Evolutionary conservation across 306 rosid genomes (phyloP).

Genomic region (Vicia villosa): DNA sequence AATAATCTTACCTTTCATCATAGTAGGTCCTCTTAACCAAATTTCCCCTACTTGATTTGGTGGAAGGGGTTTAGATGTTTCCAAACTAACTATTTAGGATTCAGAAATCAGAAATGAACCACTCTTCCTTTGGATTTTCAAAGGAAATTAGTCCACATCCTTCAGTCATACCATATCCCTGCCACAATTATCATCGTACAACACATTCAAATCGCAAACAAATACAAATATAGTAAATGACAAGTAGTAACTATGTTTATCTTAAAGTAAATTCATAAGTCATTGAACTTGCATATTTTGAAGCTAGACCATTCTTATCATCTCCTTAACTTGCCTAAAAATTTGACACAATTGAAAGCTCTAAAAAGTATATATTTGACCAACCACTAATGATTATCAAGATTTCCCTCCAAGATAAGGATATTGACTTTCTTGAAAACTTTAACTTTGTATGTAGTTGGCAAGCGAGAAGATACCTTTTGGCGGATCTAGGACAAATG

Average conservation of each 20-base stretch:
- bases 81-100: conserved; percentile 38
- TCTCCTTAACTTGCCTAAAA: not conserved
- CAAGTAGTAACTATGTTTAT: not conserved
- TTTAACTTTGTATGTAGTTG: too few species aligned
- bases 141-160: conserved; percentile 40
- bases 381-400: not conserved
- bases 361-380: not conserved
- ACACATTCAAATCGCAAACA: not conserved
- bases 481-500: not conserved
- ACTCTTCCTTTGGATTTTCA: conserved; percentile 33
- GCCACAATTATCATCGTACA: not conserved
- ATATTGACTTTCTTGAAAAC: too few species aligned
- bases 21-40: conserved; percentile 44
- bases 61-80: conserved; percentile 42
- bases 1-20: conserved; percentile 43
- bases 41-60: conserved; percentile 53
- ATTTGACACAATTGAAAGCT: not conserved
- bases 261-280: not conserved
- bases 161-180: conserved; percentile 65
- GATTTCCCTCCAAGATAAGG: not conserved
- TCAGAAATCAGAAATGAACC: conserved; percentile 40
- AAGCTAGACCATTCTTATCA: not conserved
- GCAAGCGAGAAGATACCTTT: not conserved
- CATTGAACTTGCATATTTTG: not conserved
- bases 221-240: too few species aligned